A percentile compares a stretch with the other conserved stretches of the same genome.
phyloP scores from a whole-genome alignment of 148 eudicot genomes.

The Vaccinium macrocarpon region DNA sequence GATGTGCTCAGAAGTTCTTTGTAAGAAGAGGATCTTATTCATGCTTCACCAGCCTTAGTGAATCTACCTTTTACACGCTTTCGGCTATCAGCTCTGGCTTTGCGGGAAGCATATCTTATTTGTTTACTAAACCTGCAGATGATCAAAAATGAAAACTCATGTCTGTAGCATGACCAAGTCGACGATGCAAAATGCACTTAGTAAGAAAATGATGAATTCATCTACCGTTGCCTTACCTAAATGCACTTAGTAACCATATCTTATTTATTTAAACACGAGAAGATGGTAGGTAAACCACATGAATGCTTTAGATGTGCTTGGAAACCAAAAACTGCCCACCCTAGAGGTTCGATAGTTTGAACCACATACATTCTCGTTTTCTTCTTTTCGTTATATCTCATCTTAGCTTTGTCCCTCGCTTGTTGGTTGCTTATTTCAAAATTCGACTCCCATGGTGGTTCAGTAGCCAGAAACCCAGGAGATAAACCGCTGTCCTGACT shows the following conservation, averaged over 20 bases:
- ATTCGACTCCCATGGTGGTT: constrained; percentile 49
- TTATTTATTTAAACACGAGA: too few species aligned
- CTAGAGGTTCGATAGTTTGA: background rate
- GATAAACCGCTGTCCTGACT: constrained; percentile 58
- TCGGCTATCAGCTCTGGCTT: constrained; percentile 55
- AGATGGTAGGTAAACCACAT: background rate
- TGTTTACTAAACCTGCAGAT: constrained; percentile 48
- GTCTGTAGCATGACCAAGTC: background rate
- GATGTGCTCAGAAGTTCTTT: constrained; percentile 5
- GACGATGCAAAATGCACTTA: too few species aligned
- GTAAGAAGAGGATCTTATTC: constrained; percentile 34
- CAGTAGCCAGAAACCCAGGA: constrained; percentile 33
- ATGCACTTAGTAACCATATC: too few species aligned
- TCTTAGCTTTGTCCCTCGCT: constrained; percentile 53
- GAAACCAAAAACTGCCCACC: background rate
- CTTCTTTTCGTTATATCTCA: constrained; percentile 64
- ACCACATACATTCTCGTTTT: constrained; percentile 52
- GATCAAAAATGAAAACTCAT: background rate
- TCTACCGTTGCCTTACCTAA: too few species aligned
- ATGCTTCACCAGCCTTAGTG: constrained; percentile 47
- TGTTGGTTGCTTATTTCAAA: constrained; percentile 38
- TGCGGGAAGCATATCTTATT: constrained; percentile 51
- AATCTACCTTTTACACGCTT: constrained; percentile 58
- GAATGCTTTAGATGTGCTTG: too few species aligned
- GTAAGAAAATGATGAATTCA: background rate